Evolutionary conservation across 768 basidiomycete genomes (phyloP), one percentile per base, ranked within the genome.

Genomic region (Dentipellis sp.): DNA sequence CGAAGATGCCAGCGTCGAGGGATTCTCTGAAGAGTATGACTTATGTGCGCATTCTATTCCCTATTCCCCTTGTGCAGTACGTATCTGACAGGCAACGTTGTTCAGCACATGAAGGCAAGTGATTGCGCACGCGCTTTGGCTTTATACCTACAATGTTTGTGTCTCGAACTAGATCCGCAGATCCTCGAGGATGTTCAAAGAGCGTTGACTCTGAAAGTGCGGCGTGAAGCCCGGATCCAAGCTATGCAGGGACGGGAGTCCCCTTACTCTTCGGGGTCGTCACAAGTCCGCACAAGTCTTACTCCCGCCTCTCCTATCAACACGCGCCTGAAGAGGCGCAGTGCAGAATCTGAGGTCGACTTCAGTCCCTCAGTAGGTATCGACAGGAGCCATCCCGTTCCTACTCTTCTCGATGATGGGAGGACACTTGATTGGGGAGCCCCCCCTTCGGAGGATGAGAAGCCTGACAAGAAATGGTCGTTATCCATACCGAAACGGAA

Each of bases 151-250:
- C 45, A 17, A 23, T 36, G 16, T 10, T 12, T 29, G 53, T 52
- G 16, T 36, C 39, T 67, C 53, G 62, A 57, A 36, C 54, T 59
- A 91, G 88, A 91, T 71, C 86, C 88, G n/a, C 77, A 77, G 61
- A 84, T 91, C 59, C 67, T 91, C 53, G 87, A 86, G 66, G 89
- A 91, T 59, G 86, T 91, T 6, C 86, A 90, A 61, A 80, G 82
- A 53, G 88, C 86, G 5, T 65, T 91, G 34, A 81, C 79, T 56
- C 70, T 88, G 52, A 89, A 90, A 67, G 84, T 86, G 23, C 77
- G 84, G 50, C 80, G 87, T 23, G 88, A 89, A 62, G 86, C 86
- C 52, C 81, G 87, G 42, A 65, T 80, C 34, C 70, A 70, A 58
- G 63, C 71, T 58, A 47, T 48, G 35, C 45, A 50, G 47, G 35